Conservation (phyloP, 257 asterid genomes). For the Plantago ovata region DNA sequence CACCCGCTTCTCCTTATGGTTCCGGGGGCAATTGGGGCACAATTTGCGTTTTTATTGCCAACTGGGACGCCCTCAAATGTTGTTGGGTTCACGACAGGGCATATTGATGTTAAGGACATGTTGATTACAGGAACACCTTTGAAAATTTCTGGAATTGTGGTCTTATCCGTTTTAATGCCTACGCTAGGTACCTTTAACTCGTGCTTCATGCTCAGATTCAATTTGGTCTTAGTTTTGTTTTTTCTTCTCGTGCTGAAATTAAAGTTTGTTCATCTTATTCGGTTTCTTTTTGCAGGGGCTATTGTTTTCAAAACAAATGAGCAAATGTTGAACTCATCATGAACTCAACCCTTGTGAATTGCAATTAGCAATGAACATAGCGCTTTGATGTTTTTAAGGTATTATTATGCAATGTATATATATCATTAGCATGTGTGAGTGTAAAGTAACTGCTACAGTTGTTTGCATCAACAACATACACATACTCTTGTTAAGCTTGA, state of each 20-base stretch:
- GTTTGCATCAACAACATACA: too few species aligned
- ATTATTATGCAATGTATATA: too few species aligned
- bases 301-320: constrained; percentile 57
- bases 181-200: constrained; percentile 69
- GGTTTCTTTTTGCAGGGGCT: constrained; percentile 42
- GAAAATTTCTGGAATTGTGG: constrained; percentile 50
- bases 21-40: constrained; percentile 80
- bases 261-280: neutral
- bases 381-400: neutral
- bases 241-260: neutral
- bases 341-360: constrained; percentile 12
- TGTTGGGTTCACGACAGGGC: constrained; percentile 83
- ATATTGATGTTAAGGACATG: constrained; percentile 70
- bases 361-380: neutral
- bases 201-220: too few species aligned
- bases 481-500: too few species aligned
- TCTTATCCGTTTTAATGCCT: constrained; percentile 71
- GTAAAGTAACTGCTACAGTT: too few species aligned
- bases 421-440: neutral
- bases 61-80: constrained; percentile 85
- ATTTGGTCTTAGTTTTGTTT: neutral
- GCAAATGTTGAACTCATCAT: constrained; percentile 20
- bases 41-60: constrained; percentile 62
- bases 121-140: constrained; percentile 52
- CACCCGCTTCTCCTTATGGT: constrained; percentile 73